Evolutionary conservation across 2,329 filamentous ascomycete species (phyloP).

Genomic region (Boeremia lycopersici): DNA sequence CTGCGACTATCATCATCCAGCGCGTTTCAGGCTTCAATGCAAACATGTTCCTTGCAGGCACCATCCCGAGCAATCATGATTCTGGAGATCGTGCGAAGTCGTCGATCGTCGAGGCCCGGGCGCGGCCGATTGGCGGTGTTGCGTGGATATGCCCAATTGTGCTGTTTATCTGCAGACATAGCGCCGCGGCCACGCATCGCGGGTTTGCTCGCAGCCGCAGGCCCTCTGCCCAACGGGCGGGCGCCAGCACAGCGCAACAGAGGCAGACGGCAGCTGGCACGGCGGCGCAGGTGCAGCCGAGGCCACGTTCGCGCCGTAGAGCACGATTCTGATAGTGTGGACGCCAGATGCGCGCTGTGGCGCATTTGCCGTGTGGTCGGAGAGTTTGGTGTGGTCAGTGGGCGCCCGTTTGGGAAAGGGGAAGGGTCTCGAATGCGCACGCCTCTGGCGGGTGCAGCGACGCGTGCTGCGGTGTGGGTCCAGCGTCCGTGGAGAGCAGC

Average conservation of each 20-base stretch:
- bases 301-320: not conserved
- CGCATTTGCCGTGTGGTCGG: slow-evolving; percentile 13
- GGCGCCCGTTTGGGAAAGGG: slow-evolving; percentile 14
- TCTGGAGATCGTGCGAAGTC: not conserved
- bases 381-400: slow-evolving; percentile 10
- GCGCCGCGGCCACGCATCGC: not conserved
- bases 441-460: not conserved
- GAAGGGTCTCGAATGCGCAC: slow-evolving; percentile 12
- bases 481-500: slow-evolving; percentile 4
- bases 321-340: slow-evolving; percentile 6
- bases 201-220: not conserved
- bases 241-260: not conserved
- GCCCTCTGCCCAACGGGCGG: not conserved
- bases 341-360: slow-evolving; percentile 14
- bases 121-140: not conserved
- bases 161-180: slow-evolving; percentile 9
- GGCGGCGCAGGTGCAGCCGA: not conserved
- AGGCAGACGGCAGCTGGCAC: not conserved
- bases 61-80: not conserved
- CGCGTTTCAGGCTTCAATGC: slow-evolving; percentile 10
- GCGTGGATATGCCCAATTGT: slow-evolving; percentile 3
- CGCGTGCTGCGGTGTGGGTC: slow-evolving; percentile 3
- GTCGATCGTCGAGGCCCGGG: not conserved
- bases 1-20: slow-evolving; percentile 10
- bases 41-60: too few relatives aligned